Percentiles rank a stretch among this genome's conserved stretches.
Evolutionary conservation across 2,329 filamentous ascomycete species (phyloP).

Genomic region (Alternaria brassicae): DNA sequence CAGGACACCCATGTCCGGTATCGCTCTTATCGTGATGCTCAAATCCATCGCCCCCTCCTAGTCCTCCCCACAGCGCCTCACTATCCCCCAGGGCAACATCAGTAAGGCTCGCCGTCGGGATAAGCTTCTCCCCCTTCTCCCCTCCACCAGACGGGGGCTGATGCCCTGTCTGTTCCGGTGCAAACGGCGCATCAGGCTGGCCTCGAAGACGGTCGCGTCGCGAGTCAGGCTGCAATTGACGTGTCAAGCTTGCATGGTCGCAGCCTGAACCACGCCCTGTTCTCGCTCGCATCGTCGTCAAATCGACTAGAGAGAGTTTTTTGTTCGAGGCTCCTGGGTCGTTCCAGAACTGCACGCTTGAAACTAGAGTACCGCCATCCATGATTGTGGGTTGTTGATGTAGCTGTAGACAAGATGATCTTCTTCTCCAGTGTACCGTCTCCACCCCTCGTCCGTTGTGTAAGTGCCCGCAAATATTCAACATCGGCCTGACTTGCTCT

Average conservation of each 20-base stretch:
- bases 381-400: conserved; percentile 1
- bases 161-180: conserved; percentile 6
- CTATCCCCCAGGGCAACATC: conserved; percentile 23
- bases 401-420: neutral
- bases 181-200: conserved; percentile 25
- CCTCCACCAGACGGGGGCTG: conserved; percentile 30
- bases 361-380: conserved; percentile 53
- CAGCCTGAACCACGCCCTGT: conserved; percentile 45
- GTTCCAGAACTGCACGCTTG: conserved; percentile 58
- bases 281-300: conserved; percentile 55
- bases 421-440: conserved; percentile 66
- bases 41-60: conserved; percentile 25
- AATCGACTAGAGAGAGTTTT: conserved; percentile 69
- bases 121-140: conserved; percentile 25
- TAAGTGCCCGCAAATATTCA: conserved; percentile 76
- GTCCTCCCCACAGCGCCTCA: conserved; percentile 28
- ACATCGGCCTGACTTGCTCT: conserved; percentile 66
- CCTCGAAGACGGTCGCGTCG: conserved; percentile 17
- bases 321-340: conserved; percentile 65
- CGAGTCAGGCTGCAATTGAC: conserved; percentile 31
- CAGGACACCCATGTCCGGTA: conserved; percentile 23
- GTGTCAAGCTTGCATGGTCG: conserved; percentile 30
- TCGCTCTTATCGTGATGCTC: conserved; percentile 25
- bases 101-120: conserved; percentile 31
- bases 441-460: conserved; percentile 72